Conservation (phyloP, 139 green algal genomes). For the Volvox reticuliferus region DNA sequence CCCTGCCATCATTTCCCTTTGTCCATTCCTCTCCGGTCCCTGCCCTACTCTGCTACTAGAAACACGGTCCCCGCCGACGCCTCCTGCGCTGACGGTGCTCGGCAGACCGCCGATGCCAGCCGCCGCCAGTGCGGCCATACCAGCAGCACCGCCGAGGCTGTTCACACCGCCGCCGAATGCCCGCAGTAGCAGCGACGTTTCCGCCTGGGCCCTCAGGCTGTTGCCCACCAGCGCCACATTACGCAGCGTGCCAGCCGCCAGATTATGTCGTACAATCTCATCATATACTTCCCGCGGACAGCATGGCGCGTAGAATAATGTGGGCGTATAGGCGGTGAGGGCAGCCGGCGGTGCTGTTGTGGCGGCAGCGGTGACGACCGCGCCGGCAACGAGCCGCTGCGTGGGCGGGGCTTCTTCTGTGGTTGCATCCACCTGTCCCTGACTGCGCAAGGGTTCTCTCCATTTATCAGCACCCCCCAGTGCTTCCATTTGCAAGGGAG, state of each 20-base stretch:
- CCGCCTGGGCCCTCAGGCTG: constrained; percentile 24
- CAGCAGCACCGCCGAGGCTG: neutral
- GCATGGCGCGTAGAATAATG: constrained; percentile 43
- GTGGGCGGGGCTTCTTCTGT: neutral
- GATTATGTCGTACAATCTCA: constrained; percentile 21
- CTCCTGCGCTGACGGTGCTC: neutral
- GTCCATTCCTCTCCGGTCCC: neutral
- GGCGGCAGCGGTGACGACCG: neutral
- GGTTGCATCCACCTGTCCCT: neutral
- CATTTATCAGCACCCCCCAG: neutral
- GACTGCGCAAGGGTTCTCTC: neutral
- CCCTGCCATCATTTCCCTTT: neutral
- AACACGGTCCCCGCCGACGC: neutral
- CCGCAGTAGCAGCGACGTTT: constrained; percentile 16
- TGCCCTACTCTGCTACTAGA: neutral
- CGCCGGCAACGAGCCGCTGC: neutral
- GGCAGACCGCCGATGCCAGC: neutral
- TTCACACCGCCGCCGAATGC: constrained; percentile 13
- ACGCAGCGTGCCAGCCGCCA: neutral
- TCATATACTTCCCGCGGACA: constrained; percentile 46
- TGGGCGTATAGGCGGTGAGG: constrained; percentile 14
- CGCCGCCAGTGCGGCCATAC: neutral
- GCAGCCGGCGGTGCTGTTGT: neutral
- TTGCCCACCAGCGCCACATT: constrained; percentile 49
- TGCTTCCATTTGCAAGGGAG: neutral